A percentile compares a stretch with the other conserved stretches of the same genome.
These are phyloP conservation scores for Tephrocybe sp. DNA, from an alignment of 768 basidiomycete genomes.

Conservation along the genomic window DNA sequence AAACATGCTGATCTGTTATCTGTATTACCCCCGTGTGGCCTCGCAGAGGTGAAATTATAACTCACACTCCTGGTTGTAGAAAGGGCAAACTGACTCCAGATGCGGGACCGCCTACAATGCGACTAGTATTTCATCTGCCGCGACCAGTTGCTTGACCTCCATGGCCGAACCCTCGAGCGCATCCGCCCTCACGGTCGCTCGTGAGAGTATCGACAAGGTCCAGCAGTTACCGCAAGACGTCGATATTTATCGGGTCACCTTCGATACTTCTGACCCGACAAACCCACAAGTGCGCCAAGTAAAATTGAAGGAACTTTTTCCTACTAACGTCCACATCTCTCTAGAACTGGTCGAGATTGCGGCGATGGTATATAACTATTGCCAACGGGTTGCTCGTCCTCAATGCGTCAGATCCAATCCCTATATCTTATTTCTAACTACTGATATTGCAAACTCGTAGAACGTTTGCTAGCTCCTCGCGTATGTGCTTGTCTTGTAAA, in stretches of 20 bases:
- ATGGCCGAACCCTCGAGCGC: constrained; percentile 5
- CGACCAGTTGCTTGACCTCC: too few species aligned
- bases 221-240: constrained; percentile 9
- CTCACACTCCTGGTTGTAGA: too few species aligned
- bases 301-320: not conserved
- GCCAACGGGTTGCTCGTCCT: constrained; percentile 50
- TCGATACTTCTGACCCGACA: constrained; percentile 38
- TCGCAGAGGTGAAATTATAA: too few species aligned
- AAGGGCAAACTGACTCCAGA: too few species aligned
- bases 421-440: not conserved
- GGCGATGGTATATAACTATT: constrained; percentile 48
- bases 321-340: not conserved
- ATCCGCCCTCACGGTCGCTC: constrained; percentile 6
- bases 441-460: constrained; percentile 27
- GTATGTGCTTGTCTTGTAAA: constrained; percentile 27
- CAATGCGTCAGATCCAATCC: constrained; percentile 54
- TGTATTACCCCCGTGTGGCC: too few species aligned
- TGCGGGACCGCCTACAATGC: too few species aligned
- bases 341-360: constrained; percentile 49
- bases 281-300: constrained; percentile 44
- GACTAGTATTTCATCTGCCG: too few species aligned
- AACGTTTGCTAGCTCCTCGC: constrained; percentile 64
- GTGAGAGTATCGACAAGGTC: not conserved
- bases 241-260: constrained; percentile 35
- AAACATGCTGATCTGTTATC: too few species aligned